These are phyloP conservation scores for Wickerhamiella nectarea DNA, from an alignment of 805 yeast species.

Conservation along the genomic window DNA sequence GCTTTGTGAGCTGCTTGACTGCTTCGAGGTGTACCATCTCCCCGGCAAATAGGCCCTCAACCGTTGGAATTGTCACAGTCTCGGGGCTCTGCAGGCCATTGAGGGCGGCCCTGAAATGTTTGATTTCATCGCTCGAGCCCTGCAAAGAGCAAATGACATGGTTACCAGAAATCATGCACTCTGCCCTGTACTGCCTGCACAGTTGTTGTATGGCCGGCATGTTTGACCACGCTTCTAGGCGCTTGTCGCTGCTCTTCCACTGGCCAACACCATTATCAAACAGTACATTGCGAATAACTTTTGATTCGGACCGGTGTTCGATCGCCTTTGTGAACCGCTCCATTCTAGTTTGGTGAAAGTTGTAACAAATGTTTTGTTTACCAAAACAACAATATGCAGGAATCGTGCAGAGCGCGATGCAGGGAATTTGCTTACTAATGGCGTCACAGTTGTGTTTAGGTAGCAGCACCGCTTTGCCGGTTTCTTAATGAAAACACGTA, in stretches of 20 bases:
- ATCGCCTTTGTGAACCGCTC: not conserved
- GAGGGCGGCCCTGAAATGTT: slow-evolving; percentile 2
- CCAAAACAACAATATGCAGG: not conserved
- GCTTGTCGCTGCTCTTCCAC: not conserved
- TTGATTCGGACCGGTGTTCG: not conserved
- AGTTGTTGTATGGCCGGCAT: not conserved
- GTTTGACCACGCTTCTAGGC: slow-evolving; percentile 5
- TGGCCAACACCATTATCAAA: slow-evolving; percentile 4
- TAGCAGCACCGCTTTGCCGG: too few species aligned
- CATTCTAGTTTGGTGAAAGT: not conserved
- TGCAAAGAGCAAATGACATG: not conserved
- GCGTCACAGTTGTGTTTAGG: not conserved
- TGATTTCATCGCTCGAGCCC: not conserved
- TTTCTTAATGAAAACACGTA: too few species aligned
- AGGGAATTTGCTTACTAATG: not conserved
- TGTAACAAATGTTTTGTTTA: not conserved
- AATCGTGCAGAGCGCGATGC: not conserved
- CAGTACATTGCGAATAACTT: not conserved
- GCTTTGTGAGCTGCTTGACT: not conserved
- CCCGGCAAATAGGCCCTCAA: not conserved
- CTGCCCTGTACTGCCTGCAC: not conserved
- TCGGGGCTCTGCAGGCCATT: not conserved
- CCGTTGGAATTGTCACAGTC: not conserved
- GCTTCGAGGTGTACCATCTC: not conserved
- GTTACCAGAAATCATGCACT: not conserved